Percentiles rank a stretch among this genome's conserved stretches.
phyloP scores from a whole-genome alignment of 1,284 basidiomycete genomes.

The Puccinia hordei region DNA sequence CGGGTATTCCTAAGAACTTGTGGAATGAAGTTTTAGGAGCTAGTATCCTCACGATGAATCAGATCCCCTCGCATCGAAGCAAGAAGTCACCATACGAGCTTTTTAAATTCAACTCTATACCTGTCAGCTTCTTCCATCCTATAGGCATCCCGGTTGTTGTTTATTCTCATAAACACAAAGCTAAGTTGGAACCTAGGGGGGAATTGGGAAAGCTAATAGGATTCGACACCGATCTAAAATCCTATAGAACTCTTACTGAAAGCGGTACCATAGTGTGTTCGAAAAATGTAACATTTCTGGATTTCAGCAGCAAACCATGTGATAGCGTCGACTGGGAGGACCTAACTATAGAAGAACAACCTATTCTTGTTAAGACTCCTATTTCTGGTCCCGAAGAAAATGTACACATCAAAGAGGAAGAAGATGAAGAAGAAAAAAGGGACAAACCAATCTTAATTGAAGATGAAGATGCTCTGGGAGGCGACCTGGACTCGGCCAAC shows the following conservation, averaged over 20 bases:
- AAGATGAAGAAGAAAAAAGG: neutral
- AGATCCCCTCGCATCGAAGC: too few species aligned
- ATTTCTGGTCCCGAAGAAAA: neutral
- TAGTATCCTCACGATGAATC: too few species aligned
- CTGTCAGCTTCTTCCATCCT: neutral
- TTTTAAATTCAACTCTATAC: neutral
- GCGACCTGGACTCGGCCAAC: too few species aligned
- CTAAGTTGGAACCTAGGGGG: too few species aligned
- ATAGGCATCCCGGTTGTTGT: constrained; percentile 20
- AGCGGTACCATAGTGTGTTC: neutral
- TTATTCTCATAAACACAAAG: too few species aligned
- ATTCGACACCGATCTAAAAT: too few species aligned
- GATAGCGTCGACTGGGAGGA: neutral
- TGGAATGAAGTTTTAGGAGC: too few species aligned
- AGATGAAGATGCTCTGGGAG: too few species aligned
- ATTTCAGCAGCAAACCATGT: neutral
- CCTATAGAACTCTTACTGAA: too few species aligned
- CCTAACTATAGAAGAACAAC: neutral
- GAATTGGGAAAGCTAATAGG: too few species aligned
- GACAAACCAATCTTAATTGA: neutral
- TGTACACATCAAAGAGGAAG: too few species aligned
- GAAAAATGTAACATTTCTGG: neutral
- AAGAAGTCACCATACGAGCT: constrained; percentile 22
- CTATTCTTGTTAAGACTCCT: neutral
- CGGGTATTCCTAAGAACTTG: too few species aligned